A percentile compares a stretch with the other conserved stretches of the same genome.
Conservation (phyloP, 805 yeast species). For the Komagataella ulmi region DNA sequence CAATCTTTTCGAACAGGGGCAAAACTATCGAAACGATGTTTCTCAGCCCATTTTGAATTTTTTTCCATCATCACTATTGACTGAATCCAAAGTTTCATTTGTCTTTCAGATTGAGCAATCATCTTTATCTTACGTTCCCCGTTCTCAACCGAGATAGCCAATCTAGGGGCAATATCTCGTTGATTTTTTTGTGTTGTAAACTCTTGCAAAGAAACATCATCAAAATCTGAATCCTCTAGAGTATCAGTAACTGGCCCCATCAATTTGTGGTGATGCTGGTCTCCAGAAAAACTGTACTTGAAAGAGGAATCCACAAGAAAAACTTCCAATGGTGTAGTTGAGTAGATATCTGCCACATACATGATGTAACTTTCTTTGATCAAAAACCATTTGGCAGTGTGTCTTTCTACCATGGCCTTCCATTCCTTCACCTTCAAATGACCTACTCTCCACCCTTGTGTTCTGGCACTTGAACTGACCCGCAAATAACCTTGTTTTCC, state of each 20-base stretch:
- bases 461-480: conserved; percentile 68
- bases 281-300: conserved; percentile 35
- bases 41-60: conserved; percentile 57
- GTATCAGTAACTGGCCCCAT: not conserved
- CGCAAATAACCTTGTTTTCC: conserved; percentile 86
- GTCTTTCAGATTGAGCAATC: conserved; percentile 51
- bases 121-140: conserved; percentile 68
- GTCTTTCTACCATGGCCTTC: conserved; percentile 80
- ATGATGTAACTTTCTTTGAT: conserved; percentile 75
- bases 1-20: conserved; percentile 83
- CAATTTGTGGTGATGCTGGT: not conserved
- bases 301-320: conserved; percentile 78
- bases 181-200: conserved; percentile 7
- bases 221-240: conserved; percentile 19
- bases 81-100: conserved; percentile 60
- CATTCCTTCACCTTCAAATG: conserved; percentile 72
- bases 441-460: conserved; percentile 94
- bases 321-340: conserved; percentile 84
- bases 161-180: conserved; percentile 26
- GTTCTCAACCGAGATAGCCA: conserved; percentile 48
- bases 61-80: conserved; percentile 60
- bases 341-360: conserved; percentile 75
- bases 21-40: conserved; percentile 74
- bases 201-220: conserved; percentile 13
- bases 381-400: conserved; percentile 85